These are phyloP conservation scores for Tylopilus sp. DNA, from an alignment of 768 basidiomycete species.

Conservation along the genomic window DNA sequence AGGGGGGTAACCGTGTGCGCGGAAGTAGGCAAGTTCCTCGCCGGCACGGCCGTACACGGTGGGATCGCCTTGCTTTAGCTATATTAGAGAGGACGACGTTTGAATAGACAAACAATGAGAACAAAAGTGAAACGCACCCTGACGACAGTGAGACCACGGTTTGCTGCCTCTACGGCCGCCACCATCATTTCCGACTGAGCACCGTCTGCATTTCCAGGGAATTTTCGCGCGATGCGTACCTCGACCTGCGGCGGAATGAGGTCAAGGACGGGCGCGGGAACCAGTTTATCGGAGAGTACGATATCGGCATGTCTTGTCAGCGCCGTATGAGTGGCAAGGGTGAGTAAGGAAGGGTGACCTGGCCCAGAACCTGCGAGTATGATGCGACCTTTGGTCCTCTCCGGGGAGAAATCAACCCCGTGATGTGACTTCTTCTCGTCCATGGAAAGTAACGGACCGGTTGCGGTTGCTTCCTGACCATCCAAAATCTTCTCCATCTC, in stretches of 20 bases:
- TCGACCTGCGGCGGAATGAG: conserved; percentile 72
- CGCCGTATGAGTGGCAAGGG: conserved; percentile 77
- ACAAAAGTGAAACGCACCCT: conserved; percentile 49
- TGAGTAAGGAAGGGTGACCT: conserved; percentile 90
- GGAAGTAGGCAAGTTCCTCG: conserved; percentile 93
- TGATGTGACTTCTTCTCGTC: conserved; percentile 36
- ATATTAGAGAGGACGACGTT: neutral
- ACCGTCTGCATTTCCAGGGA: conserved; percentile 94
- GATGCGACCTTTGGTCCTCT: conserved; percentile 56
- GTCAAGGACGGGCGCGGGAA: conserved; percentile 81
- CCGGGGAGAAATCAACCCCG: conserved; percentile 21
- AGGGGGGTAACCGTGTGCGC: conserved; percentile 77
- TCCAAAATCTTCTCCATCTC: conserved; percentile 69
- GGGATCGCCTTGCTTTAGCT: conserved; percentile 98
- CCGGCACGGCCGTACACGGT: conserved; percentile 92
- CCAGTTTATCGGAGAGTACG: conserved; percentile 95
- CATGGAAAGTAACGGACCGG: conserved; percentile 20
- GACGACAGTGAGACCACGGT: conserved; percentile 79
- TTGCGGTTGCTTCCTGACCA: conserved; percentile 25
- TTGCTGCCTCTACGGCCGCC: conserved; percentile 80
- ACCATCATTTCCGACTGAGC: conserved; percentile 96
- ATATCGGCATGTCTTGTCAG: conserved; percentile 80
- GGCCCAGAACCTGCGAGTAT: conserved; percentile 93
- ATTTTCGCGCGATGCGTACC: conserved; percentile 91
- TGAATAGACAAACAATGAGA: neutral